Base-by-base conservation (phyloP, 2,329 filamentous ascomycete genomes). In the Colletotrichum spaethianum region DNA sequence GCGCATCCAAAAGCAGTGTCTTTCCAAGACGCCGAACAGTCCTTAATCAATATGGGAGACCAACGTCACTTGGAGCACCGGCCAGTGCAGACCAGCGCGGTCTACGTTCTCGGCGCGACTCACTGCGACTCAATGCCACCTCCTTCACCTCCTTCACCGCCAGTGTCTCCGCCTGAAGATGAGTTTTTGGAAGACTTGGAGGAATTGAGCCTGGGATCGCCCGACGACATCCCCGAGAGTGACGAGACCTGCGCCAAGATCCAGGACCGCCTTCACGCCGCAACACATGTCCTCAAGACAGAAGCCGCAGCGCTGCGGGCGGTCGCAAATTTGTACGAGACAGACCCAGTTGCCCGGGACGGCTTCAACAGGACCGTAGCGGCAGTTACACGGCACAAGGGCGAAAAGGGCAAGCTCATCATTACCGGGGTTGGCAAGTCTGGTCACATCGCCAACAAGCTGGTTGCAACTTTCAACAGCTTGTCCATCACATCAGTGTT, bases 381-480 rank as follows among this genome's bases (percentile, higher is more conserved):
- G 40, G 88, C 89, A 68, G 92, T 98, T 65, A 87, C 89, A 36
- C 84, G 85, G 31, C 90, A 90, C 40, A 88, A 92, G 72, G 82
- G 82, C 1, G 88, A 89, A 40, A 81, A 80, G 40, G 94, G 95
- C 53, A 98, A 97, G 82, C 82, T 98, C 18, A 89, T 98, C 20
- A 88, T 98, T 48, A 93, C 93, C 67, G 96, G 96, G 9, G 94
- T 98, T 5, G 96, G 96, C 68, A 98, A 98, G 83, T 97, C 94
- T 65, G 95, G 95, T 0, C 93, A 97, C 78, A 97, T 98, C 74
- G 95, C 91, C 12, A 91, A 92, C 81, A 98, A 98, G 84, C 88
- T 97, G 1, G 94, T 95, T 20, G 95, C 96, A 6, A 98, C 95
- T 1, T 95, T 98, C 87, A 98, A 97, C 81, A 97, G 94, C 75